Conservation (phyloP, 345 rosid species). For the Hevea brasiliensis region DNA sequence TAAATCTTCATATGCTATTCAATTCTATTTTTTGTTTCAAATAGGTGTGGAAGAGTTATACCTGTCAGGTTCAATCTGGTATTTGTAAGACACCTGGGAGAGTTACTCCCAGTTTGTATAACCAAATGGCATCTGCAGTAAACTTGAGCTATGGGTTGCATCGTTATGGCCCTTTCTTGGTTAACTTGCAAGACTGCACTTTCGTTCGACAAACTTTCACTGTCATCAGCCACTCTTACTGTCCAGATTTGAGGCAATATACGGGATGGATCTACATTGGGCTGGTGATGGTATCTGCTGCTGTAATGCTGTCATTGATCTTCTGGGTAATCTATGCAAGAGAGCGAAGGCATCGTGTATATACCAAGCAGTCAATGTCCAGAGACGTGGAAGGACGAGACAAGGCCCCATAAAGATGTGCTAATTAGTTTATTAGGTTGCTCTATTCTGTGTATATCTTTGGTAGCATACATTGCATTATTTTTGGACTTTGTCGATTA, state of each 20-base stretch:
- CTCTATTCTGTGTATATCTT: not conserved
- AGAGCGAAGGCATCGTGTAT: constrained; percentile 79
- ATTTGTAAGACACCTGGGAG: constrained; percentile 73
- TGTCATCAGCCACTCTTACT: constrained; percentile 44
- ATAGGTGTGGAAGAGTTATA: constrained; percentile 69
- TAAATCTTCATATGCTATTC: too few species aligned
- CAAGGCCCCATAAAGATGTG: constrained; percentile 31
- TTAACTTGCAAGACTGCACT: constrained; percentile 66
- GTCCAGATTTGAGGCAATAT: constrained; percentile 61
- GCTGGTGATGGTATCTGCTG: constrained; percentile 67
- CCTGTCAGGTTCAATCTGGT: constrained; percentile 53
- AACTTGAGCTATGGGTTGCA: constrained; percentile 81
- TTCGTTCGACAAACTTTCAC: constrained; percentile 79
- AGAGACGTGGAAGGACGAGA: constrained; percentile 28
- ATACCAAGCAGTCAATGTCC: constrained; percentile 52
- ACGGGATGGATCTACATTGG: constrained; percentile 78
- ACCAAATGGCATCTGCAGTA: constrained; percentile 65
- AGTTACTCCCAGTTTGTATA: constrained; percentile 61
- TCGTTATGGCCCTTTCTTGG: constrained; percentile 81
- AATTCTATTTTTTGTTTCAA: not conserved
- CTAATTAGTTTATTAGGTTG: not conserved
- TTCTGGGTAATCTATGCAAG: constrained; percentile 91
- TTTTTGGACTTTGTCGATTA: constrained; percentile 6
- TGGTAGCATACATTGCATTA: not conserved
- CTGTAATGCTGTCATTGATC: constrained; percentile 85